A percentile compares a stretch with the other conserved stretches of the same genome.
Evolutionary conservation across 169 alveolate species (phyloP).

Genomic region (Amoebophrya sp.): DNA sequence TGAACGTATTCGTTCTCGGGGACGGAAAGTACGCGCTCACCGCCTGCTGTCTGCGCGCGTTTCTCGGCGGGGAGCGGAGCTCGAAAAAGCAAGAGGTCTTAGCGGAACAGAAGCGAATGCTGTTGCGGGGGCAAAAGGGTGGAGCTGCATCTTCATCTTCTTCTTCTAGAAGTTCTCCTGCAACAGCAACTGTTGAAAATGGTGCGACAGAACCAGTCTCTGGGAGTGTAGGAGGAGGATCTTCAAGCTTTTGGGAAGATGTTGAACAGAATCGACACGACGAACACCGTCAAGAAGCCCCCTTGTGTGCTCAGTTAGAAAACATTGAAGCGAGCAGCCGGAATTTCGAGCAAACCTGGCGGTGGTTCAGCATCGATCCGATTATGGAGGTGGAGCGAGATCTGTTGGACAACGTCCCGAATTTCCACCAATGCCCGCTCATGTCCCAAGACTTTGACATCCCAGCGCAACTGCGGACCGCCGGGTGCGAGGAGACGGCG

Average conservation of each 20-base stretch:
- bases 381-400: background rate
- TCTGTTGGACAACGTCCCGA: background rate
- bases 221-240: too few species aligned
- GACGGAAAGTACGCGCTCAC: background rate
- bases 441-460: background rate
- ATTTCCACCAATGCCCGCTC: background rate
- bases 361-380: background rate
- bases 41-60: background rate
- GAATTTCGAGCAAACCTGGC: background rate
- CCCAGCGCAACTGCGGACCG: background rate
- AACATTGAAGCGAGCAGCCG: background rate
- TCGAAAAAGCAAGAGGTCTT: too few species aligned
- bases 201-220: too few species aligned
- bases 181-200: too few species aligned
- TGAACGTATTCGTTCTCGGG: background rate
- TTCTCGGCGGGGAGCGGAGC: background rate
- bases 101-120: background rate
- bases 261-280: too few species aligned
- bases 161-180: too few species aligned
- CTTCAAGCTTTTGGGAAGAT: too few species aligned
- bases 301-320: too few species aligned
- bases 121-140: background rate
- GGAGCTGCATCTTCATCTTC: too few species aligned
- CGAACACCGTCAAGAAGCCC: too few species aligned
- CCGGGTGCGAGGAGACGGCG: background rate